Percentiles rank a stretch among this genome's conserved stretches.
These are phyloP conservation scores for Aspergillus funiculosus DNA, from an alignment of 495 filamentous ascomycete genomes.

Conservation along the genomic window DNA sequence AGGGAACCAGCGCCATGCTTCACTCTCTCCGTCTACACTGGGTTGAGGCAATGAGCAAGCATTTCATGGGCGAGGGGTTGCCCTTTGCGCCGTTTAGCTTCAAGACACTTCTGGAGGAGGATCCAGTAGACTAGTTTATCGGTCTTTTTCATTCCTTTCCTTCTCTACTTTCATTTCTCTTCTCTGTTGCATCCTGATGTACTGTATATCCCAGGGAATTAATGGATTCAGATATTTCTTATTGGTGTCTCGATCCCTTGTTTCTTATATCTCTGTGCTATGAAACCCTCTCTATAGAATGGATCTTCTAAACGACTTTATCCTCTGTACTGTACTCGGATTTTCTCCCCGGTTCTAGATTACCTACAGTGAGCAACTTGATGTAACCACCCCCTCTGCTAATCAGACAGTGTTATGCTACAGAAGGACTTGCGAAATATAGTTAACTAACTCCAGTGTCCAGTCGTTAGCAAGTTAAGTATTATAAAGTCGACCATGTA, in stretches of 20 bases:
- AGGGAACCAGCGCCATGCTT: conserved; percentile 84
- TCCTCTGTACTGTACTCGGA: too few relatives aligned
- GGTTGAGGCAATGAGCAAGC: conserved; percentile 99
- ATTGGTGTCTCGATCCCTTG: neutral
- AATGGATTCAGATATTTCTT: conserved; percentile 6
- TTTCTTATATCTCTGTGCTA: neutral
- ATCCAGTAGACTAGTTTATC: conserved; percentile 49
- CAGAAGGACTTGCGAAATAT: too few relatives aligned
- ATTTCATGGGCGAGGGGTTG: conserved; percentile 92
- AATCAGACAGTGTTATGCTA: too few relatives aligned
- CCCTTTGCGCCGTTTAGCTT: conserved; percentile 93
- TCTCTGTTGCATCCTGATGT: conserved; percentile 7
- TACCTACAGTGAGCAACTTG: too few relatives aligned
- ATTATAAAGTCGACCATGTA: too few relatives aligned
- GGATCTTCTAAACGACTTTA: too few relatives aligned
- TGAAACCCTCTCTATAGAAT: too few relatives aligned
- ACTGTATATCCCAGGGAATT: conserved; percentile 8
- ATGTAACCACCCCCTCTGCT: too few relatives aligned
- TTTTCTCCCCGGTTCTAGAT: too few relatives aligned
- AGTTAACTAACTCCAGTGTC: too few relatives aligned
- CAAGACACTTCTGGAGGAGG: conserved; percentile 79
- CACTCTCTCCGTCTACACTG: conserved; percentile 94
- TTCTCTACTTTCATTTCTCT: conserved; percentile 3
- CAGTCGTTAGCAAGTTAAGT: too few relatives aligned
- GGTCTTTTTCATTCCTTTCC: conserved; percentile 11